These are phyloP conservation scores for Sphaceloma murrayae DNA, from an alignment of 2,329 filamentous ascomycete species.

Conservation along the genomic window DNA sequence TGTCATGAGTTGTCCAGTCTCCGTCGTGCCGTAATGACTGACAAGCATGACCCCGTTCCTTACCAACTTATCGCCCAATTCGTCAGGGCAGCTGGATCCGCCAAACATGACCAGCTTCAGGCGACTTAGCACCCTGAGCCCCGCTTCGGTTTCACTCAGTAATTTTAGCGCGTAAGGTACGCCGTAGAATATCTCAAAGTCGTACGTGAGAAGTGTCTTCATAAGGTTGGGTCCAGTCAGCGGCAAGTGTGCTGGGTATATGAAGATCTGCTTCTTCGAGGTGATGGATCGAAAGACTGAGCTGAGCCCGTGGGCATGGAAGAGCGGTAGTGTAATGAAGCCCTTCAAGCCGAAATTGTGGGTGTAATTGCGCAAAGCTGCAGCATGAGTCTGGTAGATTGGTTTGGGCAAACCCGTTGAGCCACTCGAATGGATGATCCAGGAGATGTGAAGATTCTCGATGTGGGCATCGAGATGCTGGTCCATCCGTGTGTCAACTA, in stretches of 20 bases:
- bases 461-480: constrained; percentile 23
- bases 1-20: constrained; percentile 52
- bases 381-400: constrained; percentile 48
- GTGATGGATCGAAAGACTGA: constrained; percentile 46
- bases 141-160: constrained; percentile 48
- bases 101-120: constrained; percentile 27
- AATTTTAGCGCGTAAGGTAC: constrained; percentile 59
- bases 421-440: constrained; percentile 44
- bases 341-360: constrained; percentile 39
- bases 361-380: constrained; percentile 42
- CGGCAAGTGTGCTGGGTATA: constrained; percentile 48
- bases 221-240: constrained; percentile 35
- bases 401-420: constrained; percentile 55
- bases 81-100: constrained; percentile 28
- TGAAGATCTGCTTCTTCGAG: constrained; percentile 40
- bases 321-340: constrained; percentile 49
- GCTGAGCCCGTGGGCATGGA: constrained; percentile 50
- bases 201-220: constrained; percentile 21
- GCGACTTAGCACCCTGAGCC: constrained; percentile 28
- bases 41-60: constrained; percentile 28
- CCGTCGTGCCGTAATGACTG: constrained; percentile 39
- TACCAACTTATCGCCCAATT: constrained; percentile 28
- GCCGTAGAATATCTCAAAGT: constrained; percentile 42
- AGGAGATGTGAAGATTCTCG: constrained; percentile 28
- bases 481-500: constrained; percentile 24